Base-by-base conservation (phyloP, 768 basidiomycete species). In the Termitomyces sp. region DNA sequence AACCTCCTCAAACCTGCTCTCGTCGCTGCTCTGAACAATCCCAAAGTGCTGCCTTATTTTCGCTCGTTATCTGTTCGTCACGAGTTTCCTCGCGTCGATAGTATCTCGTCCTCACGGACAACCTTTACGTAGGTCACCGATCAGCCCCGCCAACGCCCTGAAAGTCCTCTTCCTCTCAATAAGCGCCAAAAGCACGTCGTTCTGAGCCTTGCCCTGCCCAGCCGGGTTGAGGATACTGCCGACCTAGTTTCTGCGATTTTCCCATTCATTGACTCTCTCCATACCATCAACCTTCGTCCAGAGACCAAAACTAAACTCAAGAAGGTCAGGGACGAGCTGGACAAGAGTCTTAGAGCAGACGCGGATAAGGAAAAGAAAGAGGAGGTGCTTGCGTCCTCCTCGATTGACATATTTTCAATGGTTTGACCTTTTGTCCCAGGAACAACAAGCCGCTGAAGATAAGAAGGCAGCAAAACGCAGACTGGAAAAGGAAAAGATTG, bases 271-370 rank as follows among this genome's bases (percentile, higher is more conserved):
- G 94, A 97, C 69, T 70, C 80, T 18, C 70, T 95, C 54, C 72
- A 73, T 59, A 79, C 82, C 66, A 63, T 84, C 31, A 75, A 75
- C 55, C 74, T 94, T 50, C 85, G 92, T 27, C 90, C 93, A 15
- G 94, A 96, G 76, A 94, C 93, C 50, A 84, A 82, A 68, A 69
- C 69, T 45, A 96, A 95, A 76, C 79, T 95, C 54, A 82, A 78
- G 69, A 91, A 84, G 72, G 78, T 76, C 24, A 80, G 94, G 52
- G 87, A 93, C 53, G 87, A 88, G 18, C 73, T 92, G 33, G 85
- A 86, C 54, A 85, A 82, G 65, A 75, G 79, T 20, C 77, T 97
- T 59, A 85, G 79, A 69, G 83, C 85, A 58, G 90, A 93, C 53
- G 74, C 80, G 6, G 78, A 76, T 67, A 84, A 72, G 69, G 89